Conservation (phyloP, 2,329 filamentous ascomycete genomes). For the Colletotrichum chrysophilum region DNA sequence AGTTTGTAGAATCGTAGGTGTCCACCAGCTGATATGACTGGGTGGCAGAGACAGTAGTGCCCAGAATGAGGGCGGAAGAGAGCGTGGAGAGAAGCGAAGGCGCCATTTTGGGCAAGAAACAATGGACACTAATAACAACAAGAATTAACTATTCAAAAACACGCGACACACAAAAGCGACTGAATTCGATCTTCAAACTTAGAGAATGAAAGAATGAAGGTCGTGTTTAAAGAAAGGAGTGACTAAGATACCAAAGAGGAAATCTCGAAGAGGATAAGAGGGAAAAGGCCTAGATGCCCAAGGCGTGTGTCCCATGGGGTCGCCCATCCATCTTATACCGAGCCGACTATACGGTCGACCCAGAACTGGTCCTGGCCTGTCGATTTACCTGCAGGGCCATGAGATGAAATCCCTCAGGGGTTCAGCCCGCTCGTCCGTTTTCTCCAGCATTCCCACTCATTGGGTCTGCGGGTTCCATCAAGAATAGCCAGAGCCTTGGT, state of each 20-base stretch:
- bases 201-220: neutral
- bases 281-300: neutral
- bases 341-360: neutral
- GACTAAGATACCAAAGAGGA: slow-evolving; percentile 3
- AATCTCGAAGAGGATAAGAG: neutral
- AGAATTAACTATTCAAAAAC: neutral
- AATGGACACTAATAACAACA: neutral
- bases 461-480: neutral
- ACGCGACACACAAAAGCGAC: neutral
- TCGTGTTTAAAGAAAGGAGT: slow-evolving; percentile 5
- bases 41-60: neutral
- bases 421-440: neutral
- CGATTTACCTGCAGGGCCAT: neutral
- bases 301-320: slow-evolving; percentile 3
- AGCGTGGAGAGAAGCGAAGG: slow-evolving; percentile 21
- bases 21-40: slow-evolving; percentile 20
- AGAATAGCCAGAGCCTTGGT: neutral
- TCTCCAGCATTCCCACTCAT: slow-evolving; percentile 3
- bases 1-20: slow-evolving; percentile 38
- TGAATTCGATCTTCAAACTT: neutral
- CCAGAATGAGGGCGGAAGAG: slow-evolving; percentile 17
- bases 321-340: slow-evolving; percentile 8
- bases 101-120: slow-evolving; percentile 2
- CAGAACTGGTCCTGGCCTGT: slow-evolving; percentile 1
- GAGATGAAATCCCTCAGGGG: slow-evolving; percentile 9